A percentile compares a stretch with the other conserved stretches of the same genome.
phyloP scores from a whole-genome alignment of 75 land plant species.

The Chamaecyparis obtusa region DNA sequence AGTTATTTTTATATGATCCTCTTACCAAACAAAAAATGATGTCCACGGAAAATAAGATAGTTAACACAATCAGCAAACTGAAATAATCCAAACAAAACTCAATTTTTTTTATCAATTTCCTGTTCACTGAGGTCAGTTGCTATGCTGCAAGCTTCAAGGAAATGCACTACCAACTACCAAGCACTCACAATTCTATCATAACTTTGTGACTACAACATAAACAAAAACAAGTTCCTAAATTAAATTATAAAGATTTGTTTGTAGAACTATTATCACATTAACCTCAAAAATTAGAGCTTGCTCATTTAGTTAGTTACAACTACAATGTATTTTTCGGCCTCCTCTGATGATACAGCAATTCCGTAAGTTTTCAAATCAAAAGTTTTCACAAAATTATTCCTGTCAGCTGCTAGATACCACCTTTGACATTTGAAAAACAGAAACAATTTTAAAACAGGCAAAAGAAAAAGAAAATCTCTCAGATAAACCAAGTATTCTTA shows the following conservation, averaged over 20 bases:
- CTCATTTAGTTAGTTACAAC: neutral
- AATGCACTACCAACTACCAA: neutral
- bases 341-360: neutral
- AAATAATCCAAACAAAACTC: neutral
- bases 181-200: neutral
- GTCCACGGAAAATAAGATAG: neutral
- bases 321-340: neutral
- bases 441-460: neutral
- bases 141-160: neutral
- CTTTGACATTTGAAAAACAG: neutral
- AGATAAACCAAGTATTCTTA: slow-evolving; percentile 20
- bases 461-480: neutral
- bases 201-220: neutral
- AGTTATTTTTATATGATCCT: neutral
- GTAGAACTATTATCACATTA: neutral
- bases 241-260: neutral
- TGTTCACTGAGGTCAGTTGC: neutral
- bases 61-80: neutral
- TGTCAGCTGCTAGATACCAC: neutral
- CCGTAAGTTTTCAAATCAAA: neutral
- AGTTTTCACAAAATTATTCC: neutral
- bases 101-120: neutral
- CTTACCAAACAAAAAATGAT: neutral
- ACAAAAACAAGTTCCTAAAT: neutral
- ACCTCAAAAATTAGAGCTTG: neutral